Evolutionary conservation across 306 rosid species (phyloP), one percentile per base, ranked within the genome.

Genomic region (Prunus mira): DNA sequence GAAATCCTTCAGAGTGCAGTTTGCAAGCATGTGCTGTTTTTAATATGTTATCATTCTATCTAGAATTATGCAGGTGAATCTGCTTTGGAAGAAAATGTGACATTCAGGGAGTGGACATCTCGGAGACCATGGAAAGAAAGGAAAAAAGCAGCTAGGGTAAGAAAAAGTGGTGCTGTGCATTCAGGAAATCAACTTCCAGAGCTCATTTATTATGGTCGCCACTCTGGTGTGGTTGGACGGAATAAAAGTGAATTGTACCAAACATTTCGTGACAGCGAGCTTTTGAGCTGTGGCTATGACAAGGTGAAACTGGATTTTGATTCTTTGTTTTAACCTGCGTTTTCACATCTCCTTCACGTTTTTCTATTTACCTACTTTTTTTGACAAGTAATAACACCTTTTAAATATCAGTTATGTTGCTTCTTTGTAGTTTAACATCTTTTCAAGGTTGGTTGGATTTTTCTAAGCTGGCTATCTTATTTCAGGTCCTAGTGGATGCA

Each of bases 401-500:
- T 51, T 55, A 10, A 55, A 49, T 6, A n/a, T 71, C 24, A 5
- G 3, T 19, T 69, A 7, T 32, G 34, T 32, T 32, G 20, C 2
- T 2, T n/a, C 32, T 57, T 15, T n/a, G 66, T 63, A 15, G 12
- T 72, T 47, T 38, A 72, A 57, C 43, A 55, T 63, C 24, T 12
- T 67, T 79, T 46, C 65, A 58, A 3, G 18, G 58, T 69, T 72
- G n/a, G 54, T 19, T 70, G 50, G 57, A 66, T 81, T 43, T 57
- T 74, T 17, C 65, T 76, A 34, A 74, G 50, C 56, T 54, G 74
- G 50, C 83, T 38, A 76, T 65, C 74, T 80, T 67, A 61, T 63
- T 80, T 51, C 86, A 95, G 98, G 92, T 92, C 19, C 97, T 95
- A 22, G 97, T 92, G 74, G 99, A 95, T 87, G 99, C 97, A 73